A percentile compares a stretch with the other conserved stretches of the same genome.
These are phyloP conservation scores for Corchorus olitorius DNA, from an alignment of 345 rosid genomes.

Conservation along the genomic window DNA sequence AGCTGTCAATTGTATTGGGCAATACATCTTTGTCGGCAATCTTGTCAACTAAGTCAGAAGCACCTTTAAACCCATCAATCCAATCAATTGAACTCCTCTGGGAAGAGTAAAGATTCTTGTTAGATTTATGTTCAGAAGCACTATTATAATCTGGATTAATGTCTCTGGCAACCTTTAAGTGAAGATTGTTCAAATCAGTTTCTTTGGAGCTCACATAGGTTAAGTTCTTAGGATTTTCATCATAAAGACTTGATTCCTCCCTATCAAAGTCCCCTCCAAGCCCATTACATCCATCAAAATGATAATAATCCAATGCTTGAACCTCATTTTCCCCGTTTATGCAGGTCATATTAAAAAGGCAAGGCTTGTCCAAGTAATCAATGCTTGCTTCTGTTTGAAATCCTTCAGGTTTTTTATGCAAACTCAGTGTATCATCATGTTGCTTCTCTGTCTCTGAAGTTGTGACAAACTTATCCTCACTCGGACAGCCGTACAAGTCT, in stretches of 20 bases:
- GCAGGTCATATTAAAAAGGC: conserved; percentile 34
- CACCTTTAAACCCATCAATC: conserved; percentile 30
- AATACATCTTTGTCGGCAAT: conserved; percentile 19
- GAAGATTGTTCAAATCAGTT: conserved; percentile 27
- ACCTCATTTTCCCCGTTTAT: conserved; percentile 26
- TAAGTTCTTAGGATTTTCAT: conserved; percentile 23
- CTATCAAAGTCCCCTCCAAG: conserved; percentile 21
- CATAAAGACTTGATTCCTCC: conserved; percentile 19
- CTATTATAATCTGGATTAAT: conserved; percentile 16
- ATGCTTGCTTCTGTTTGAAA: conserved; percentile 40
- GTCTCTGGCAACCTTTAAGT: conserved; percentile 23
- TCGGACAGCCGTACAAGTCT: conserved; percentile 61
- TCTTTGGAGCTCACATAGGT: conserved; percentile 27
- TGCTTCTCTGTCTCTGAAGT: conserved; percentile 43
- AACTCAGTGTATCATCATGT: conserved; percentile 37
- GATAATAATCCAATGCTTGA: conserved; percentile 28
- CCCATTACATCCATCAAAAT: conserved; percentile 29
- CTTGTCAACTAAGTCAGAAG: conserved; percentile 20
- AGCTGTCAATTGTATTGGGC: conserved; percentile 21
- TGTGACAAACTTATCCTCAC: conserved; percentile 79
- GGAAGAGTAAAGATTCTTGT: conserved; percentile 21
- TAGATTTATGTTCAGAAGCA: conserved; percentile 15
- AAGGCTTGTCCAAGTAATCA: conserved; percentile 59
- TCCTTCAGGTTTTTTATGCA: conserved; percentile 43
- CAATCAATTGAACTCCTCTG: conserved; percentile 22